Evolutionary conservation across 768 basidiomycete genomes (phyloP).

Genomic region (Russula sp.): DNA sequence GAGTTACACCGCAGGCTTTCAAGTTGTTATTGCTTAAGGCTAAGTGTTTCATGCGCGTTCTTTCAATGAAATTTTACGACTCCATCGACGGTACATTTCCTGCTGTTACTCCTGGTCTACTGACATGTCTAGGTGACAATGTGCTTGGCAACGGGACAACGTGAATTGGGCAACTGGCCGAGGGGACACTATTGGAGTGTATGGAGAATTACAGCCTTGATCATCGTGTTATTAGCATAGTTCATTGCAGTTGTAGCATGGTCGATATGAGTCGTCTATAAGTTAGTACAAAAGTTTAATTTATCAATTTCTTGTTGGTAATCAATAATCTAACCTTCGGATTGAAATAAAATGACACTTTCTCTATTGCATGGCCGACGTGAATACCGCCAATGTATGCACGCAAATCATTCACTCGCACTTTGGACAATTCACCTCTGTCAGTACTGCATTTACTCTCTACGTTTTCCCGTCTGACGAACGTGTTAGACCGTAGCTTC

Average conservation of each 20-base stretch:
- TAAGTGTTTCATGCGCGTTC: constrained; percentile 24
- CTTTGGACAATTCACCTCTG: constrained; percentile 64
- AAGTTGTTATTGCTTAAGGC: constrained; percentile 20
- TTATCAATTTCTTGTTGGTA: constrained; percentile 11
- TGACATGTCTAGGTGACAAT: constrained; percentile 23
- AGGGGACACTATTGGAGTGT: background rate
- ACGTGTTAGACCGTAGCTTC: constrained; percentile 63
- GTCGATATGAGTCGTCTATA: background rate
- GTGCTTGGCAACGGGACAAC: background rate
- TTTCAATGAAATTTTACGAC: constrained; percentile 5
- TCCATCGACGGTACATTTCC: constrained; percentile 18
- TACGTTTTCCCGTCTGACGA: background rate
- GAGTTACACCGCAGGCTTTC: background rate
- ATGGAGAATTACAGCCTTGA: background rate
- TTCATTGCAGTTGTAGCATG: background rate
- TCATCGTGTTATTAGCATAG: background rate
- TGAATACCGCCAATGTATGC: constrained; percentile 59
- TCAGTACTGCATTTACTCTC: constrained; percentile 39
- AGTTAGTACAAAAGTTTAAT: constrained; percentile 2
- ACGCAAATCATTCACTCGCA: constrained; percentile 60
- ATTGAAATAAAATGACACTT: background rate
- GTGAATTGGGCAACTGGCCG: background rate
- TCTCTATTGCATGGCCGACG: constrained; percentile 53
- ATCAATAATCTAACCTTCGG: background rate
- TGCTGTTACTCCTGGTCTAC: constrained; percentile 12